Evolutionary conservation across 306 rosid species (phyloP).

Genomic region (Prunus davidiana): DNA sequence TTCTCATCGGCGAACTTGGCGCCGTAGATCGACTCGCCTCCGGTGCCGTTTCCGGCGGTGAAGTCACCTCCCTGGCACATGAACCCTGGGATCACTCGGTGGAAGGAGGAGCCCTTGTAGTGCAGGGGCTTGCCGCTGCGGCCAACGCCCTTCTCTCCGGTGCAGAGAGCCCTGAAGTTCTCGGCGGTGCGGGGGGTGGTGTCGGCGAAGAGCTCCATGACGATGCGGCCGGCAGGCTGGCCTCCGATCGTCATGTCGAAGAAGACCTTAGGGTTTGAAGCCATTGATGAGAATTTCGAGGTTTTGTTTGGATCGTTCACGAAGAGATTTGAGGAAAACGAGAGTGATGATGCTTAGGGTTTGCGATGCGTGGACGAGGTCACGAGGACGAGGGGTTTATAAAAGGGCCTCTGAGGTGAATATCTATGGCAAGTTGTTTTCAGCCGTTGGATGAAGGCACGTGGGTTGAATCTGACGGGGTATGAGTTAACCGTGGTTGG

Average conservation of each 20-base stretch:
- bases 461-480: slow-evolving; percentile 25
- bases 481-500: slow-evolving; percentile 36
- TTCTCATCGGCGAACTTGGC: slow-evolving; percentile 90
- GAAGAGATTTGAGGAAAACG: too few relatives aligned
- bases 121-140: slow-evolving; percentile 77
- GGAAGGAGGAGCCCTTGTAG: slow-evolving; percentile 80
- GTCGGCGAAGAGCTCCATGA: slow-evolving; percentile 87
- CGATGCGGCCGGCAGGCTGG: slow-evolving; percentile 58
- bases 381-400: slow-evolving; percentile 13
- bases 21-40: slow-evolving; percentile 93
- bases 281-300: slow-evolving; percentile 9
- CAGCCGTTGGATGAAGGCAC: slow-evolving; percentile 47
- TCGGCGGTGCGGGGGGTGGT: slow-evolving; percentile 75
- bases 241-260: slow-evolving; percentile 75
- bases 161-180: slow-evolving; percentile 95
- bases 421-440: neutral
- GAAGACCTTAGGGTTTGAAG: slow-evolving; percentile 69
- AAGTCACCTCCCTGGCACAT: slow-evolving; percentile 98
- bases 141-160: slow-evolving; percentile 87
- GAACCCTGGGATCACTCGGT: slow-evolving; percentile 90
- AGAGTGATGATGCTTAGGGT: neutral
- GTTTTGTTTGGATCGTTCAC: neutral
- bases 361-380: slow-evolving; percentile 1
- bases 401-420: slow-evolving; percentile 23
- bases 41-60: slow-evolving; percentile 93